Base-by-base conservation (phyloP, 1,139 yeast genomes). In the Yamadazyma oceani region DNA sequence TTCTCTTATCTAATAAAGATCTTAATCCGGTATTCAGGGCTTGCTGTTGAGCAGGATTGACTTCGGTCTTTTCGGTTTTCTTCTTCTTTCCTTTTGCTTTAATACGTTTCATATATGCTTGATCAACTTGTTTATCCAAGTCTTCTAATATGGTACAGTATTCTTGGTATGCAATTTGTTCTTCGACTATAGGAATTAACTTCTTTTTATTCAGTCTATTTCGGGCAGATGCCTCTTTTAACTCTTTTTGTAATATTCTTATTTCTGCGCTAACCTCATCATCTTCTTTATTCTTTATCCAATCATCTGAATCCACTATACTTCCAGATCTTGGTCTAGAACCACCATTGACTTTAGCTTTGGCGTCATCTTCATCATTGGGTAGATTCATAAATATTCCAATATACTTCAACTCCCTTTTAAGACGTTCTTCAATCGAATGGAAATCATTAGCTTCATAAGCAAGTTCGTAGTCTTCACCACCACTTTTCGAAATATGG, bases 121-220 rank as follows among this genome's bases (percentile, higher is more conserved):
- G 97, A 58, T 94, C 98, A 19, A 92, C 92, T 61, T 94, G 98
- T 57, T 90, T 92, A 58, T 94, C 97, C 49, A 94, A 70, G 56
- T 92, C 97, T 41, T 92, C 97, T 44, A 90, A 63, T 39, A 94
- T 89, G 11, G 94, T 85, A 40, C 82, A 70, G 57, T 88, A 94
- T 58, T 94, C 98, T 58, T 92, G 97, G 78, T 92, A 92, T 17
- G 97, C 97, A 53, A 94, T 73, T 52, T 87, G 95, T 44, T 86
- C 95, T 52, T 89, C 92, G n/a, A 90, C 75, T 0, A 84, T 52
- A 1, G 96, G 95, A 19, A 82, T 64, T 35, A 94, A 59, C 32
- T 69, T 66, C 46, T 78, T 75, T 55, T 86, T 86, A 44, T 90
- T 72, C 41, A 76, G 78, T 43, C 81, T 75, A 57, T 94, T 92